Evolutionary conservation across 768 basidiomycete species (phyloP).

Genomic region (Boletus patriciae): DNA sequence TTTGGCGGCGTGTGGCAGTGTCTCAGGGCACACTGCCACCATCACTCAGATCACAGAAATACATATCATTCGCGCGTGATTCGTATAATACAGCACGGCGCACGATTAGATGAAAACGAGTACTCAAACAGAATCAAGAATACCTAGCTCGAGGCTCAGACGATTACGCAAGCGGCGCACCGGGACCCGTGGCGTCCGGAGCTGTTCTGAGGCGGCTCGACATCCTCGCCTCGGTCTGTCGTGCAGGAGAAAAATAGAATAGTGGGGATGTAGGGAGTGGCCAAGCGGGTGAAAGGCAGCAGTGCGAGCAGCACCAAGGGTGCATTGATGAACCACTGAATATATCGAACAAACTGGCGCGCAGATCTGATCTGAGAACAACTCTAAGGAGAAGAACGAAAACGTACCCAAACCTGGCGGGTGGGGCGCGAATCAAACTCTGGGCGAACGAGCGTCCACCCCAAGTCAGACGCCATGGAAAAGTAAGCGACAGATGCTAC

Average conservation of each 20-base stretch:
- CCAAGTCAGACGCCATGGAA: conserved; percentile 57
- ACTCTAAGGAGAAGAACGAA: fast-evolving
- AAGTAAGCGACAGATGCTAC: conserved; percentile 50
- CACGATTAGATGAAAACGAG: background rate
- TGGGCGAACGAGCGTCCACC: conserved; percentile 44
- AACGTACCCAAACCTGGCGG: conserved; percentile 46
- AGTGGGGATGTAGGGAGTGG: conserved; percentile 48
- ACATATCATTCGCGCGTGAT: background rate
- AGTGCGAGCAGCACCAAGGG: conserved; percentile 50
- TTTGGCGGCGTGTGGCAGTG: conserved; percentile 23
- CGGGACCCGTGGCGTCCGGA: too few relatives aligned
- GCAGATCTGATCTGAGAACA: background rate
- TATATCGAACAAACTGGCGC: conserved; percentile 51
- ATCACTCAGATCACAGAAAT: background rate
- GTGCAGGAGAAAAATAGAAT: conserved; percentile 35
- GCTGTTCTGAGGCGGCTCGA: background rate
- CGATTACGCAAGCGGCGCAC: too few relatives aligned
- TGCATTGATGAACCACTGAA: conserved; percentile 58
- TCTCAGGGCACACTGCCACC: background rate
- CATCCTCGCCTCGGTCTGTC: background rate
- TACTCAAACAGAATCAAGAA: background rate
- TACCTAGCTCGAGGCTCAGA: too few relatives aligned
- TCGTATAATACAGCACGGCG: background rate
- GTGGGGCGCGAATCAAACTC: conserved; percentile 33
- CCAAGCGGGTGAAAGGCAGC: conserved; percentile 46